Conservation (phyloP, 2,329 filamentous ascomycete genomes). For the Aspergillus sp. region DNA sequence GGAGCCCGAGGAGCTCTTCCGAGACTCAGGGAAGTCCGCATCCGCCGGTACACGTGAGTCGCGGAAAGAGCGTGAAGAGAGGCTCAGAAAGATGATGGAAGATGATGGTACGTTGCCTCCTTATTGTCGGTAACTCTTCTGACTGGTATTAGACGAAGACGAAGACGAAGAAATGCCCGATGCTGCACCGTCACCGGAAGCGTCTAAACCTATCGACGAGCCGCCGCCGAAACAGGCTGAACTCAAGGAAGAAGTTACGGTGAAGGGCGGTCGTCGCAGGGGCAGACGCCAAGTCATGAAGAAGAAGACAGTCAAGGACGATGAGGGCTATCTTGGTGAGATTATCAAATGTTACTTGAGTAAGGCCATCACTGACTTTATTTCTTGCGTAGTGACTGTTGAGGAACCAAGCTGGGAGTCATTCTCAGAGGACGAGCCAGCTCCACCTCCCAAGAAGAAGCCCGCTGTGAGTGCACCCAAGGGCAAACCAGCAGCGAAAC, state of each 20-base stretch:
- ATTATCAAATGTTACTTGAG: conserved; percentile 11
- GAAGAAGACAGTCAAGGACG: conserved; percentile 83
- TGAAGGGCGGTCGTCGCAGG: conserved; percentile 67
- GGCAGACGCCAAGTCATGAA: conserved; percentile 80
- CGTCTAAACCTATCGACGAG: conserved; percentile 39
- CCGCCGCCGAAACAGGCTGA: conserved; percentile 48
- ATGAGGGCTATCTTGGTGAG: conserved; percentile 85
- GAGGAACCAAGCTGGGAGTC: conserved; percentile 87
- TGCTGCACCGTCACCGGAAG: conserved; percentile 44
- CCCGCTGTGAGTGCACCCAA: conserved; percentile 45
- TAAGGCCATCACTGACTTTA: too few species aligned
- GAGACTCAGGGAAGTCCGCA: conserved; percentile 39
- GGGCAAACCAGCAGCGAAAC: conserved; percentile 61
- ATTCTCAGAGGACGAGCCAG: conserved; percentile 84
- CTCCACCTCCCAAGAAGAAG: conserved; percentile 50
- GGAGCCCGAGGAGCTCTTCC: conserved; percentile 55
- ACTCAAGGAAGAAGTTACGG: conserved; percentile 54
- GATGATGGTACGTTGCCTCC: conserved; percentile 49
- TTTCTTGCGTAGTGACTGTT: conserved; percentile 66
- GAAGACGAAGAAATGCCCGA: conserved; percentile 62
- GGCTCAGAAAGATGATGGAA: conserved; percentile 75
- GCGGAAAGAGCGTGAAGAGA: conserved; percentile 66
- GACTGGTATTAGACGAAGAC: conserved; percentile 23
- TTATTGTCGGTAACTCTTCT: conserved; percentile 33
- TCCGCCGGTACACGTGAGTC: conserved; percentile 45